These are phyloP conservation scores for Camellia lanceoleosa DNA, from an alignment of 148 eudicot species.

Conservation along the genomic window DNA sequence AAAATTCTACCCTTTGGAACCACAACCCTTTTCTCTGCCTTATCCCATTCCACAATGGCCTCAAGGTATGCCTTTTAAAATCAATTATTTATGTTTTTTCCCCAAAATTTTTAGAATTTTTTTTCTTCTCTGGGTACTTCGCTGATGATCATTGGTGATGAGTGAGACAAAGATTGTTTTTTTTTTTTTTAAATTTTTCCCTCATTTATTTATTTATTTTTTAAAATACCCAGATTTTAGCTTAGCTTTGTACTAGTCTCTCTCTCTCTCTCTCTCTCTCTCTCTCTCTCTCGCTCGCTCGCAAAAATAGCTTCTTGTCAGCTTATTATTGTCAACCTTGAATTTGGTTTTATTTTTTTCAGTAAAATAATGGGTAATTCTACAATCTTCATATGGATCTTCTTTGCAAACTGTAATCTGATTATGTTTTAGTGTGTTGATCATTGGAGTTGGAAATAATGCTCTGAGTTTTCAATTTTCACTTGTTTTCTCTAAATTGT, in stretches of 20 bases:
- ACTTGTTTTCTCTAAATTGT: background rate
- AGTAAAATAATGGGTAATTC: background rate
- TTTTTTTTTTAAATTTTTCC: background rate
- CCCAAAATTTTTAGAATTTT: background rate
- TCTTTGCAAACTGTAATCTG: constrained; percentile 1
- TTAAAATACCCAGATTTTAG: background rate
- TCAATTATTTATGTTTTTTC: background rate
- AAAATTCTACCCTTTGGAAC: constrained; percentile 11
- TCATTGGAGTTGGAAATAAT: background rate
- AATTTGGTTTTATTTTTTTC: background rate
- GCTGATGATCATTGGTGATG: background rate
- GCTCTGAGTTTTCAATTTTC: background rate
- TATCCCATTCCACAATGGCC: constrained; percentile 29
- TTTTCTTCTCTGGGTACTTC: background rate
- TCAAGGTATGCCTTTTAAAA: constrained; percentile 14
- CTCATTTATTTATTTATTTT: background rate
- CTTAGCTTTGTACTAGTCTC: background rate
- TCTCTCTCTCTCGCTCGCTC: background rate
- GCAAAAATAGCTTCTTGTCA: background rate
- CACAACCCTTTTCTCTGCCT: constrained; percentile 24
- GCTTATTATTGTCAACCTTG: background rate
- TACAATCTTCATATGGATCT: background rate
- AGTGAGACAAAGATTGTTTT: background rate
- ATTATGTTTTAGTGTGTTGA: background rate
- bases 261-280: background rate